Evolutionary conservation across 176 grass and related monocot species (phyloP), one percentile per base, ranked within the genome.

Genomic region (Triticum monococcum): DNA sequence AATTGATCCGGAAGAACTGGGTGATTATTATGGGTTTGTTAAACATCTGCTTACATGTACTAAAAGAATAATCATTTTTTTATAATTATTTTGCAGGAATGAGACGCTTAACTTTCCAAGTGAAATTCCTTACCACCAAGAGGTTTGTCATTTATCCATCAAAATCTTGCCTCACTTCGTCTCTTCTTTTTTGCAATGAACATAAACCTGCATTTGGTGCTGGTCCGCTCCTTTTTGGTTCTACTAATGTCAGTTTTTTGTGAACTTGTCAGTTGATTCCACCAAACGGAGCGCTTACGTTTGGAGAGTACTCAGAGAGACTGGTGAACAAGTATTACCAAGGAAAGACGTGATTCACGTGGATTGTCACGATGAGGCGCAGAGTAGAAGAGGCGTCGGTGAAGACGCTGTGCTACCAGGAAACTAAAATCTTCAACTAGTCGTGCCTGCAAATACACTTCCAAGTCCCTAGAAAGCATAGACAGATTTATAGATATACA

Each of bases 231-330:
- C 7, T 74, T 67, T 52, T 71, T 4, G 16, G n/a, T 30, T 79
- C 16, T 31, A 68, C 37, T 8, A 12, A 20, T 22, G 8, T 66
- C 50, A 0, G 50, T 4, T 62, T 22, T 38, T 50, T 90, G 14
- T 23, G 5, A 64, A 83, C 28, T 40, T 50, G 76, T 23, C 88
- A 98, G 93, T 89, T 95, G 38, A 92, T 98, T 50, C 88, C 84
- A 83, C 93, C 90, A 52, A 89, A 92, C 41, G 89, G 73, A 75
- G 85, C 81, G 52, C 90, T 95, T 79, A 98, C 93, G 31, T 98
- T 98, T 72, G 93, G 96, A 25, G 93, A 98, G 74, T 98, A 92
- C 81, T 93, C 96, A 6, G 90, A 98, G 82, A 88, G 67, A 78
- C 86, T 98, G 22, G 72, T 90, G 26, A 85, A 72, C 80, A 95